Base-by-base conservation (phyloP, 2,329 filamentous ascomycete species). In the Xylaria sp. region DNA sequence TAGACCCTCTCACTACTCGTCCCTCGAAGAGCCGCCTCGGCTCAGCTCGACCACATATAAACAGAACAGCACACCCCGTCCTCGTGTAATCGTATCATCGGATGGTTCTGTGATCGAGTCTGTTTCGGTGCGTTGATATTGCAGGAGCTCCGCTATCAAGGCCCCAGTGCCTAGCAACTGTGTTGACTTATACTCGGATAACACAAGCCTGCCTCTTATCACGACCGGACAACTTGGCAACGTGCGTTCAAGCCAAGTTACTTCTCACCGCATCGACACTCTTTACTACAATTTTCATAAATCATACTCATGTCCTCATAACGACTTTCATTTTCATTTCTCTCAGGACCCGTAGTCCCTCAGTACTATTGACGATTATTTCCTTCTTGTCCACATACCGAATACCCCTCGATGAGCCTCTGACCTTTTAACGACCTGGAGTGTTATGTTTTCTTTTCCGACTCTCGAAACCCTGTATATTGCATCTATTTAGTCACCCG, bases 401-500 rank as follows among this genome's bases (percentile, higher is more conserved):
- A 76, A 81, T 80, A 81, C 79, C 80, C 80, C 76, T 76, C 80
- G 78, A 84, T 84, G 82, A 84, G 81, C 80, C 79, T 82, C 81
- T 81, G 82, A 83, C 76, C 74, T 63, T 66, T 82, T 75, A 81
- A 84, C 81, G 81, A 83, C 76, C 77, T 77, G 81, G 79, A 81
- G 78, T 82, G 80, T 74, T 73, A 74, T 77, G 73, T 76, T 79
- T 78, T 73, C 71, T 69, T 76, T 76, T 75, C 72, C 70, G 60
- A 69, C 72, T 61, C 67, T 71, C 58, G 56, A 74, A 73, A 73
- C 66, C 71, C 72, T 79, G 77, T 79, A 79, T 76, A 79, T 78
- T 76, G 66, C 70, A 70, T 74, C 71, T 72, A 72, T 71, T 69
- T 72, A 69, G 69, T 68, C 66, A 58, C 63, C 6, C 54, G 3